phyloP scores from a whole-genome alignment of 768 basidiomycete species.

The Pleurotus pulmonarius region DNA sequence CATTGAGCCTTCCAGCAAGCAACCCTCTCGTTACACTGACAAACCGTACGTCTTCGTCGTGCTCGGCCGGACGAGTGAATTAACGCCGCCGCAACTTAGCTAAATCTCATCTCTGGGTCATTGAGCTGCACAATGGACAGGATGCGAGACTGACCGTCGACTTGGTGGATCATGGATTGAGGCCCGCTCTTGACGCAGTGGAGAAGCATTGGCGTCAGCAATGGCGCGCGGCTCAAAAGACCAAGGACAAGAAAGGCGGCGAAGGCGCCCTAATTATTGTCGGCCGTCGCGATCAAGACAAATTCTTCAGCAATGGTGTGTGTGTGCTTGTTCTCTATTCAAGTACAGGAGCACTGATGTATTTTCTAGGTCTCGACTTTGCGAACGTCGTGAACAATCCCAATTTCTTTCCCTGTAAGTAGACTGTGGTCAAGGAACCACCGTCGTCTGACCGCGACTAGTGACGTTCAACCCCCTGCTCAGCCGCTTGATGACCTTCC shows the following conservation, averaged over 20 bases:
- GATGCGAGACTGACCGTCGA: slow-evolving; percentile 66
- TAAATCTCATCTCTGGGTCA: slow-evolving; percentile 61
- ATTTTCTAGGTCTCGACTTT: no score
- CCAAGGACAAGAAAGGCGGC: slow-evolving; percentile 48
- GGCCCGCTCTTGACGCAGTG: slow-evolving; percentile 68
- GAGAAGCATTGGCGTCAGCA: slow-evolving; percentile 68
- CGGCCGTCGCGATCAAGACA: slow-evolving; percentile 72
- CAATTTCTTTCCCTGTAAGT: slow-evolving; percentile 71
- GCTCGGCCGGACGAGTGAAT: no score
- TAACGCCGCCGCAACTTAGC: no score
- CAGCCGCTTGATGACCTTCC: slow-evolving; percentile 66
- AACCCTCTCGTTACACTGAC: slow-evolving; percentile 63
- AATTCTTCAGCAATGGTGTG: slow-evolving; percentile 92
- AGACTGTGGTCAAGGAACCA: no score
- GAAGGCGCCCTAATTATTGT: slow-evolving; percentile 75
- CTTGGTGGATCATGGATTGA: slow-evolving; percentile 56
- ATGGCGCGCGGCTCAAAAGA: slow-evolving; percentile 38
- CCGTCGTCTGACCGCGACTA: slow-evolving; percentile 27
- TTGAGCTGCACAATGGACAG: slow-evolving; percentile 76
- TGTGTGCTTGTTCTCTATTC: no score
- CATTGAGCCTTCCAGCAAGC: slow-evolving; percentile 44
- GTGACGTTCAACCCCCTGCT: slow-evolving; percentile 75
- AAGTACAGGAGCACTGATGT: no score
- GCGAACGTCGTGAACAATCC: slow-evolving; percentile 45
- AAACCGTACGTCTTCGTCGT: slow-evolving; percentile 43